Evolutionary conservation across 176 grass and related monocot genomes (phyloP), one percentile per base, ranked within the genome.

Genomic region (Olyra latifolia): DNA sequence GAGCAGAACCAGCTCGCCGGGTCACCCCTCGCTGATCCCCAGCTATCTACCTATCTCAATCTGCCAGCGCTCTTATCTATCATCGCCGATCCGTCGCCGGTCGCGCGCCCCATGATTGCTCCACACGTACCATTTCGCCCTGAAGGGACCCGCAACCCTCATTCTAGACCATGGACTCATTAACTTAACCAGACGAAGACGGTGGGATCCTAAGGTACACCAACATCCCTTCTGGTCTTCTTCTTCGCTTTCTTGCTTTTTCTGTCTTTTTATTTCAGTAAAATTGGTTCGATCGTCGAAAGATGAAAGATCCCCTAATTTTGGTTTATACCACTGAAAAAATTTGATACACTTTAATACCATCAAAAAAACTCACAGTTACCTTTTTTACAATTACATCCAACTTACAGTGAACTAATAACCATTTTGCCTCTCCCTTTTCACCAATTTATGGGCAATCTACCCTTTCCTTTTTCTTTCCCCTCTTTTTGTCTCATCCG

Each of bases 31-130:
- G n/a, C 20, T 23, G 8, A 10, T 55, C 53, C 20, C 53, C 53
- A 55, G 7, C 50, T 8, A 54, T 54, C 7, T n/a, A 22, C 2
- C 50, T 8, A n/a, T 52, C 19, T n/a, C 19, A 1, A 22, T 54
- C 19, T 9, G 7, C 52, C 6, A 1, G 52, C 53, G 2, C 19
- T 55, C 2, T 9, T 8, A 1, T n/a, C 20, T 55, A 10, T 55
- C 53, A 16, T 53, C 50, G 50, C 42, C 29, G 40, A 73, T 52
- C 79, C 40, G 56, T 35, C 41, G 8, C 32, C 4, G 24, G 35
- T 15, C 47, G 13, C 38, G 32, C 32, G 32, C 40, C 25, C 10
- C 60, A 66, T 83, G 61, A 83, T 75, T 83, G 38, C 71, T 83
- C 47, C 71, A 57, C 81, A 83, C 60, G 81, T 69, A 68, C 25